Percentiles rank a stretch among this genome's conserved stretches.
Conservation (phyloP, 1,139 yeast genomes). For the Diutina sp. region DNA sequence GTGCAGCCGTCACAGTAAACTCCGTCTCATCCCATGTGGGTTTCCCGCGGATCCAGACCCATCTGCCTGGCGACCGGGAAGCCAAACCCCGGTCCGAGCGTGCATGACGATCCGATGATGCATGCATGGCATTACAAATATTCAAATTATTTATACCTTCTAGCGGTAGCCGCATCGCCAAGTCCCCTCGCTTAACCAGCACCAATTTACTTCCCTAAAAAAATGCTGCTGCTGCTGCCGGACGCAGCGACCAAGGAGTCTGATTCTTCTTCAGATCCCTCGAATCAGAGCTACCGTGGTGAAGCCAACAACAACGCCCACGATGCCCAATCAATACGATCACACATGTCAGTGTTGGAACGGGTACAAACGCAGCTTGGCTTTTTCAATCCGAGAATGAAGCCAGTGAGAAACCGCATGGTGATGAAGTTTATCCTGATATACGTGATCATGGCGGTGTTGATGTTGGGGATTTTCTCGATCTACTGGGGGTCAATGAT, state of each 20-base stretch:
- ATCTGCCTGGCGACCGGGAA: too few species aligned
- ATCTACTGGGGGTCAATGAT: conserved; percentile 53
- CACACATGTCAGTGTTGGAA: neutral
- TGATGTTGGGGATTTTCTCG: conserved; percentile 6
- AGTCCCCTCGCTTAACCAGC: too few species aligned
- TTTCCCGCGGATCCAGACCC: too few species aligned
- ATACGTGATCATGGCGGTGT: conserved; percentile 4
- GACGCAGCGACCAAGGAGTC: too few species aligned
- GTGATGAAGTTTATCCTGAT: conserved; percentile 4
- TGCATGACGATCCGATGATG: neutral
- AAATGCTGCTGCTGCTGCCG: too few species aligned
- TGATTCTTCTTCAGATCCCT: too few species aligned
- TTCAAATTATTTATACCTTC: neutral
- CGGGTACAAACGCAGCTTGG: neutral
- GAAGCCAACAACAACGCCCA: neutral
- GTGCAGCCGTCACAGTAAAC: too few species aligned
- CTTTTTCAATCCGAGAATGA: neutral
- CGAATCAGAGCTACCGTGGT: neutral
- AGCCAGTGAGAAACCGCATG: neutral
- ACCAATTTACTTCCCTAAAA: too few species aligned
- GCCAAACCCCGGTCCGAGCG: neutral
- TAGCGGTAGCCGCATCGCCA: neutral
- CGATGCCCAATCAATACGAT: neutral
- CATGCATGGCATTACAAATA: neutral
- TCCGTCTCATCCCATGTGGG: too few species aligned